phyloP scores from a whole-genome alignment of 257 asterid species.

The Rauvolfia tetraphylla region DNA sequence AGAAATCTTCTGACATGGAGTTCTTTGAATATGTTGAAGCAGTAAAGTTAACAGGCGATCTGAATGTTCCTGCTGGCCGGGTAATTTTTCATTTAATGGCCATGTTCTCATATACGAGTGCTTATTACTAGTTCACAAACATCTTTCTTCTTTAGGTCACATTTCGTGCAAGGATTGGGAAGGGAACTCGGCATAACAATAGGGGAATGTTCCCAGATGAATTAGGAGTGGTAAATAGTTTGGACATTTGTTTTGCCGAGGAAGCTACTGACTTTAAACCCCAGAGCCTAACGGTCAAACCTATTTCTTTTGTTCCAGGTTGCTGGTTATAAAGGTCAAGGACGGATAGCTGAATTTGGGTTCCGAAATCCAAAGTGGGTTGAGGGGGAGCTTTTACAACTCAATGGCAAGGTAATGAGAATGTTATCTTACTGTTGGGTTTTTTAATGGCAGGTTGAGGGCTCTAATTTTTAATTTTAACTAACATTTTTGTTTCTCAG shows the following conservation, averaged over 20 bases:
- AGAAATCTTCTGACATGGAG: slow-evolving; percentile 64
- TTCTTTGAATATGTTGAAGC: slow-evolving; percentile 99
- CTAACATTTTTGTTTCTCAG: slow-evolving; percentile 26
- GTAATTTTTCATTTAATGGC: slow-evolving; percentile 29
- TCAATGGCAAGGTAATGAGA: slow-evolving; percentile 75
- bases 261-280: not conserved
- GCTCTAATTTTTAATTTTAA: not conserved
- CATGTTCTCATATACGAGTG: slow-evolving; percentile 11
- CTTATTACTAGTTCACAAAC: slow-evolving; percentile 9
- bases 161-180: slow-evolving; percentile 85
- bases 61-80: slow-evolving; percentile 97
- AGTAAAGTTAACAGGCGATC: slow-evolving; percentile 91
- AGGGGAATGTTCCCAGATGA: slow-evolving; percentile 81
- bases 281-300: not conserved
- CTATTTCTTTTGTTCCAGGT: slow-evolving; percentile 32
- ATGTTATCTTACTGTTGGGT: not conserved
- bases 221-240: slow-evolving; percentile 75
- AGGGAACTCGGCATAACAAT: slow-evolving; percentile 57
- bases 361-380: slow-evolving; percentile 88
- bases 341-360: slow-evolving; percentile 87
- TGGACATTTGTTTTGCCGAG: not conserved
- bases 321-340: slow-evolving; percentile 88
- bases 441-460: not conserved
- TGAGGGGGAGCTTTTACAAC: slow-evolving; percentile 90
- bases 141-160: slow-evolving; percentile 54